Evolutionary conservation across 164 flowering plant genomes (phyloP).

Genomic region (Nymphaea thermarum): DNA sequence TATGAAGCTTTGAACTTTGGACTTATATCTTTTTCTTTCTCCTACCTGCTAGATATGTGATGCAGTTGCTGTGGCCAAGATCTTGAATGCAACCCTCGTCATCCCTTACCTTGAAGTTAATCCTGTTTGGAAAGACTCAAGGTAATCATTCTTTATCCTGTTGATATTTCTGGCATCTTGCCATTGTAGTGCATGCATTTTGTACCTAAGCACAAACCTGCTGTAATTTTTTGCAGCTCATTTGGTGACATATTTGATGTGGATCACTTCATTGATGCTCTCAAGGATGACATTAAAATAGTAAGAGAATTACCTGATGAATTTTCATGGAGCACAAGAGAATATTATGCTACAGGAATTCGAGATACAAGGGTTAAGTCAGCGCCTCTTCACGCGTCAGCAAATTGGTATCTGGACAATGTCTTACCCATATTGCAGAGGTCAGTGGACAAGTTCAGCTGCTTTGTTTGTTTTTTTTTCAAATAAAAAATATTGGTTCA

Average conservation of each 20-base stretch:
- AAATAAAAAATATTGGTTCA: no score
- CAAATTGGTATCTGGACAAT: conserved; percentile 87
- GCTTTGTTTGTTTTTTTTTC: no score
- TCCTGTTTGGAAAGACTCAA: conserved; percentile 96
- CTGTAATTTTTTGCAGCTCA: conserved; percentile 41
- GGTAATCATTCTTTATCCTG: conserved; percentile 24
- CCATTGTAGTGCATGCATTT: background rate
- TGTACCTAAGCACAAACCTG: background rate
- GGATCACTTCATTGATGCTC: conserved; percentile 79
- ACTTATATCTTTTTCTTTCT: background rate
- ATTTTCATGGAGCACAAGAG: conserved; percentile 93
- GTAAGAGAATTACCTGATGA: conserved; percentile 76
- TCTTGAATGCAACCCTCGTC: conserved; percentile 92
- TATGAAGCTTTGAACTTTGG: no score
- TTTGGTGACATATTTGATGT: conserved; percentile 93
- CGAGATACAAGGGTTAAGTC: conserved; percentile 78
- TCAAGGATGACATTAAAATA: conserved; percentile 80
- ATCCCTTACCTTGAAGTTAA: conserved; percentile 90
- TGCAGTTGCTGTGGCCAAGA: conserved; percentile 97
- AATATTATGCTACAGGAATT: conserved; percentile 86
- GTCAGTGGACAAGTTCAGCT: conserved; percentile 21
- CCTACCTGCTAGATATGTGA: conserved; percentile 57
- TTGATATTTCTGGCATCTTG: background rate
- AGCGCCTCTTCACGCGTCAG: conserved; percentile 95
- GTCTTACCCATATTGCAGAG: conserved; percentile 78